These are phyloP conservation scores for Xylariaceae sp. DNA, from an alignment of 2,329 filamentous ascomycete genomes.

Conservation along the genomic window DNA sequence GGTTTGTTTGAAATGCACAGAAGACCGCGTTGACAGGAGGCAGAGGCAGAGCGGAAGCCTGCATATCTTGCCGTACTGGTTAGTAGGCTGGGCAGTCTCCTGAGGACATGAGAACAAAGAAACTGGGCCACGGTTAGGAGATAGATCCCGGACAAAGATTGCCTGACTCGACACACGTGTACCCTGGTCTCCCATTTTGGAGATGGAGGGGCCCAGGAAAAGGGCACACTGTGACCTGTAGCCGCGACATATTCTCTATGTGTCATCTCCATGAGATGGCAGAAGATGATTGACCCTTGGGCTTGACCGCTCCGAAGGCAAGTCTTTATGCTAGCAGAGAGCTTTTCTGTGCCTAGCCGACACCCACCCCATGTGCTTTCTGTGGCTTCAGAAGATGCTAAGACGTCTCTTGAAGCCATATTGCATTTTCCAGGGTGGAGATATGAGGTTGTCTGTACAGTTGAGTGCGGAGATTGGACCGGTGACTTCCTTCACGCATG, in stretches of 20 bases:
- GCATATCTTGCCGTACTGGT: slow-evolving; percentile 44
- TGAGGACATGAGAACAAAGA: slow-evolving; percentile 46
- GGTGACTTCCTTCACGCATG: slow-evolving; percentile 36
- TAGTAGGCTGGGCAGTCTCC: slow-evolving; percentile 33
- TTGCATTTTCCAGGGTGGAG: slow-evolving; percentile 20
- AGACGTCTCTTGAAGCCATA: slow-evolving; percentile 33
- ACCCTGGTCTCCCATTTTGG: slow-evolving; percentile 28
- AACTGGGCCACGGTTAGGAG: slow-evolving; percentile 31
- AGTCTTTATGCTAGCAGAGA: slow-evolving; percentile 26
- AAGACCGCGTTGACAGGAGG: slow-evolving; percentile 38
- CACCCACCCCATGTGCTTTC: slow-evolving; percentile 24
- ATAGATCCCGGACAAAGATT: slow-evolving; percentile 36
- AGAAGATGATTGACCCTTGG: slow-evolving; percentile 22
- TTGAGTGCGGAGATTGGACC: slow-evolving; percentile 37
- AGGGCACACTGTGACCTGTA: slow-evolving; percentile 16
- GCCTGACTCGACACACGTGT: slow-evolving; percentile 56
- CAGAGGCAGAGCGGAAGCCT: slow-evolving; percentile 40
- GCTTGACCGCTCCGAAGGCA: slow-evolving; percentile 31
- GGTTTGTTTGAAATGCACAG: slow-evolving; percentile 37
- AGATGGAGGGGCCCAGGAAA: slow-evolving; percentile 14
- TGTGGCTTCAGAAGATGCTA: slow-evolving; percentile 21
- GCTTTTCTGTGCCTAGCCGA: slow-evolving; percentile 37
- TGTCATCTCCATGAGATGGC: slow-evolving; percentile 22
- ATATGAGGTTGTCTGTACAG: slow-evolving; percentile 24
- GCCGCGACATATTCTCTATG: slow-evolving; percentile 19